Base-by-base conservation (phyloP, 805 yeast species). In the Saturnispora quitensis region DNA sequence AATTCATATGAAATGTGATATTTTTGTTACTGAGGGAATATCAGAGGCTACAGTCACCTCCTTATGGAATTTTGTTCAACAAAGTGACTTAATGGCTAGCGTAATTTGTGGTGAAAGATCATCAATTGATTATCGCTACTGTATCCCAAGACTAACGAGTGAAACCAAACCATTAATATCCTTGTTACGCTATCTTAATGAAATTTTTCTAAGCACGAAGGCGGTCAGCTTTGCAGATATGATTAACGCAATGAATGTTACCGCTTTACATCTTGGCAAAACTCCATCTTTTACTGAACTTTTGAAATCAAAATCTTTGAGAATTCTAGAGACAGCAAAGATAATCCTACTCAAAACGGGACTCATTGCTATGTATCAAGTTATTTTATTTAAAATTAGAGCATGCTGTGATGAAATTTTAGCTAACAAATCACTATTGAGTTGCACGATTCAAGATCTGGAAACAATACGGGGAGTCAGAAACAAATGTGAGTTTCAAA, bases 51-150 rank as follows among this genome's bases (percentile, higher is more conserved):
- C 45, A 24, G 34, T 48, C 3, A 22, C 24, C 4, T 28, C 9
- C 6, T 27, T 55, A 24, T 62, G 63, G 63, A 28, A 31, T n/a
- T 51, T 50, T 28, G 28, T 60, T 31, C 54, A 53, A 42, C 42
- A 52, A 13, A 3, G 44, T 15, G 67, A 63, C 50, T 53, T 60
- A 5, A 9, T 47, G n/a, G 42, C 48, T 13, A 52, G 64, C 1
- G 10, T 53, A 2, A 17, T 35, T 18, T 34, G 52, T 7, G 65
- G 67, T 1, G 36, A 50, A 9, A 65, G 62, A 8, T 49, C 59
- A 38, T 9, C 59, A 27, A 56, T 63, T 8, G 53, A 55, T 50
- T 61, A 62, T 33, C 49, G 40, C 3, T 57, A 43, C 25, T 55
- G 58, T 38, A 24, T 40, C 31, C 52, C 54, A n/a, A 50, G 48